Conservation (phyloP, 345 rosid genomes). For the Salix koriyanagi region DNA sequence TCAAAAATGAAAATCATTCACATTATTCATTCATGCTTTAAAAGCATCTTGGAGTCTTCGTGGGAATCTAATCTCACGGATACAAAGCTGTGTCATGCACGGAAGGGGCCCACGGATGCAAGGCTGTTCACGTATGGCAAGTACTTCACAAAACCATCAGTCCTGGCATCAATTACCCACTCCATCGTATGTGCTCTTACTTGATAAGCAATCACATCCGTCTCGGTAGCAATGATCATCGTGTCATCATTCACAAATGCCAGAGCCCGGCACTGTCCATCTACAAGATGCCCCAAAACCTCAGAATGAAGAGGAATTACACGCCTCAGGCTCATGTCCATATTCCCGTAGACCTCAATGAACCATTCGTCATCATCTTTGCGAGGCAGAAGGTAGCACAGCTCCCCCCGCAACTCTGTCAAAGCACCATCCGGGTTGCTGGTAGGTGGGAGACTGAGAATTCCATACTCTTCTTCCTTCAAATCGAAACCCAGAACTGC, state of each 20-base stretch:
- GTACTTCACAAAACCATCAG: conserved; percentile 9
- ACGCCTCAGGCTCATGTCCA: conserved; percentile 28
- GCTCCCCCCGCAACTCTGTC: conserved; percentile 26
- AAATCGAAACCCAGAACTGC: conserved; percentile 26
- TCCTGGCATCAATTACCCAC: background rate
- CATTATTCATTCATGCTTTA: background rate
- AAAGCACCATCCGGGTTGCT: conserved; percentile 21
- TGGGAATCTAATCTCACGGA: background rate
- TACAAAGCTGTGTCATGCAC: background rate
- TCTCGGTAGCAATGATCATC: conserved; percentile 15
- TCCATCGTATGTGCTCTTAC: conserved; percentile 3
- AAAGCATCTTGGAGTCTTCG: background rate
- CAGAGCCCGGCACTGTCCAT: conserved; percentile 18
- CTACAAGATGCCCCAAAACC: background rate
- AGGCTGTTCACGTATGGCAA: conserved; percentile 42
- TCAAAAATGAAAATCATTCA: too few relatives aligned
- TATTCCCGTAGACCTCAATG: conserved; percentile 27
- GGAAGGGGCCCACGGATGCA: conserved; percentile 2
- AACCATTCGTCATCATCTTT: background rate
- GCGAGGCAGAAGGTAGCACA: conserved; percentile 35
- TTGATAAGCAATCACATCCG: conserved; percentile 19
- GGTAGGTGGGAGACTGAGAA: conserved; percentile 24
- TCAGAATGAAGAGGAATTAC: conserved; percentile 7
- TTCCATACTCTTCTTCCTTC: conserved; percentile 26
- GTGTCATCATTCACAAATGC: conserved; percentile 21